These are phyloP conservation scores for Macrophomina tecta DNA, from an alignment of 2,329 filamentous ascomycete genomes.

Conservation along the genomic window DNA sequence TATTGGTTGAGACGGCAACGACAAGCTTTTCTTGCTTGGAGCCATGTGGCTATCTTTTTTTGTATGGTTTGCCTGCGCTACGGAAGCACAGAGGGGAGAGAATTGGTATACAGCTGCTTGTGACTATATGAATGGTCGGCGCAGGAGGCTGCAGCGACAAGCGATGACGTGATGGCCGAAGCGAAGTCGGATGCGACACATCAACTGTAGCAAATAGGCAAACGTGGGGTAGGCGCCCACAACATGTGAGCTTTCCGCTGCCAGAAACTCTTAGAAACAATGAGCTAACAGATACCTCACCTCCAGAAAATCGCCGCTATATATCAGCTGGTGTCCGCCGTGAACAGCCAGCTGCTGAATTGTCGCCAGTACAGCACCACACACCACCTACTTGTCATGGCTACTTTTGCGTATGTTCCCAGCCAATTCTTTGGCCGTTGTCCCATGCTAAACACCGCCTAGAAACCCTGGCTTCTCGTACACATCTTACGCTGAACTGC, in stretches of 20 bases:
- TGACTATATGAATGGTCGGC: not conserved
- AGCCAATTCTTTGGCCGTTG: constrained; percentile 42
- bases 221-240: constrained; percentile 7
- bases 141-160: not conserved
- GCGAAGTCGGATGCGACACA: constrained; percentile 11
- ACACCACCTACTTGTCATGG: not conserved
- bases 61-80: no score
- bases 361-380: not conserved
- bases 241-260: not conserved
- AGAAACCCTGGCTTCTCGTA: constrained; percentile 64
- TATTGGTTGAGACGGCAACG: no score
- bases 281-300: not conserved
- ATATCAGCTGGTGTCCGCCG: not conserved
- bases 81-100: no score
- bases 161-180: constrained; percentile 8
- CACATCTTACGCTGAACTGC: constrained; percentile 64
- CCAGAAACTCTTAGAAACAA: not conserved
- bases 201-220: not conserved
- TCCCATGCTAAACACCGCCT: constrained; percentile 35
- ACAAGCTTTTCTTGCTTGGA: no score
- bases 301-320: not conserved
- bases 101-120: not conserved
- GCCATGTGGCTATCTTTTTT: no score
- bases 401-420: constrained; percentile 32
- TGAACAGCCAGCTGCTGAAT: not conserved